Evolutionary conservation across 257 asterid genomes (phyloP), one percentile per base, ranked within the genome.

Genomic region (Buddleja alternifolia): DNA sequence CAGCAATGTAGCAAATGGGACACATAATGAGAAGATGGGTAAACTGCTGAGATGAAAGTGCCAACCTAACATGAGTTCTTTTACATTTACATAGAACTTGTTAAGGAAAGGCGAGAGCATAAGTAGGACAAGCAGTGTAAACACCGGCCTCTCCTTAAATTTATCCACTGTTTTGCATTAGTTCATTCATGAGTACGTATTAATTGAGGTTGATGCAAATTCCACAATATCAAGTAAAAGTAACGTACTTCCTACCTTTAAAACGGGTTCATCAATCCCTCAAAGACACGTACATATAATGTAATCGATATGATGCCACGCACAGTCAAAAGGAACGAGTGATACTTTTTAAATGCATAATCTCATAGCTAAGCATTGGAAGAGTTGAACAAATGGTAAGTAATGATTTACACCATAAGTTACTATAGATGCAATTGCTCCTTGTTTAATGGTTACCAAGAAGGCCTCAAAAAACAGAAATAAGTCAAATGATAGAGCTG

Each of bases 1-100:
- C 72, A 80, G 71, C 61, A 74, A 66, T 50, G 54, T 46, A 59
- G 25, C 37, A 70, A 54, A 48, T 36, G 52, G 24, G 12, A 67
- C 19, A 19, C 42, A 69, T 62, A 53, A 25, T 29, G 63, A 70
- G 64, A 36, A 48, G 69, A 64, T 16, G 23, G 55, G 60, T 1
- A 73, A 66, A 66, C 39, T 51, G 46, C 50, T 50, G 76, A 56
- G 64, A 56, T 45, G 65, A 41, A 67, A 63, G 48, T 52, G 47
- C 34, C 61, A 55, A 39, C 44, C 58, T 67, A 58, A 54, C 48
- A 46, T 17, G 25, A 60, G 37, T 41, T 63, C 24, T 32, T 48
- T 57, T 15, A 46, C 36, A 60, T 16, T 24, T 41, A 55, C 39
- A 52, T 47, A 46, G 14, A 73, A 46, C 23, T 9, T 20, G 9